Evolutionary conservation across 768 basidiomycete genomes (phyloP).

Genomic region (Kwoniella europaea): DNA sequence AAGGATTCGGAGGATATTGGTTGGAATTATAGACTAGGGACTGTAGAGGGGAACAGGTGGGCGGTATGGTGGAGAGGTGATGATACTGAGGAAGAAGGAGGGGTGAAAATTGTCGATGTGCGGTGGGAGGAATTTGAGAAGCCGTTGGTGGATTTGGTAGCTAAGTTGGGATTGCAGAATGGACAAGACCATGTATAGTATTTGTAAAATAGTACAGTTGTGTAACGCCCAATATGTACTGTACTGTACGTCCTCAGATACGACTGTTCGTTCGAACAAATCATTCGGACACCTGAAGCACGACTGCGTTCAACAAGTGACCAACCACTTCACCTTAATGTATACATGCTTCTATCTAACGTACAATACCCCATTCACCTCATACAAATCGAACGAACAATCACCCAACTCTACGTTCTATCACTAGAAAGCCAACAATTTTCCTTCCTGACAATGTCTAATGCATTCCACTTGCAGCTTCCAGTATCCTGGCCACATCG

Average conservation of each 20-base stretch:
- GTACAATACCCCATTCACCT: too few relatives aligned
- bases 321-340: too few relatives aligned
- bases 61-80: constrained; percentile 35
- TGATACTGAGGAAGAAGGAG: constrained; percentile 6
- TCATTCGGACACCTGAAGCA: too few relatives aligned
- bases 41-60: constrained; percentile 26
- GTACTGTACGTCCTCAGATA: too few relatives aligned
- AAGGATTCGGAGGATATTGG: constrained; percentile 25
- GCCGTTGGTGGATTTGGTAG: constrained; percentile 16
- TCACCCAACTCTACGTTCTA: too few relatives aligned
- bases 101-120: constrained; percentile 10
- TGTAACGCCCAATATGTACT: too few relatives aligned
- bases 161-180: neutral
- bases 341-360: too few relatives aligned
- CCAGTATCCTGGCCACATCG: constrained; percentile 47
- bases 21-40: constrained; percentile 24
- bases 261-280: too few relatives aligned
- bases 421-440: too few relatives aligned
- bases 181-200: neutral
- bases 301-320: too few relatives aligned
- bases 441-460: neutral
- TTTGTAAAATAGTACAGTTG: too few relatives aligned
- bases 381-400: too few relatives aligned
- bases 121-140: constrained; percentile 30
- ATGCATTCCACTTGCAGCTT: constrained; percentile 45